These are phyloP conservation scores for Thinopyrum elongatum DNA, from an alignment of 176 grass and related monocot species.

Conservation along the genomic window DNA sequence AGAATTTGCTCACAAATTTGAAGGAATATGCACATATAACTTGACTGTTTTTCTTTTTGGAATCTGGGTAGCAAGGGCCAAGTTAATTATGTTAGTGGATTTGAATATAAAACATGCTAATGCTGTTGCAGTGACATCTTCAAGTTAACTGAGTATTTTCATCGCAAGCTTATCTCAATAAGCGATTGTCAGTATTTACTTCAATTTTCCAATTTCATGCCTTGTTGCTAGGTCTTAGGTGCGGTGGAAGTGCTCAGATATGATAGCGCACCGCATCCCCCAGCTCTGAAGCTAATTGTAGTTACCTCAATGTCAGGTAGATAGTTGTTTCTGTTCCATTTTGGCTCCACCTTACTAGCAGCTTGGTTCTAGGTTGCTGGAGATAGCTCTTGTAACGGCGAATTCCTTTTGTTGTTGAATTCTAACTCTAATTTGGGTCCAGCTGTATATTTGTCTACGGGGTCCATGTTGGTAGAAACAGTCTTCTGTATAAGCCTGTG, in stretches of 20 bases:
- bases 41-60: background rate
- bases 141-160: background rate
- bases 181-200: background rate
- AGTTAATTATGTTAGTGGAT: background rate
- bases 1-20: background rate
- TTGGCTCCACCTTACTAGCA: slow-evolving; percentile 29
- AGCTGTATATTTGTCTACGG: slow-evolving; percentile 40
- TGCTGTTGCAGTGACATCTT: background rate
- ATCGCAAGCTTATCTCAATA: background rate
- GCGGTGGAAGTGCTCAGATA: slow-evolving; percentile 37
- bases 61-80: background rate
- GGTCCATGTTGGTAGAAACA: slow-evolving; percentile 39
- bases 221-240: slow-evolving; percentile 37
- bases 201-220: slow-evolving; percentile 18
- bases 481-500: slow-evolving; percentile 37
- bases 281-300: slow-evolving; percentile 52
- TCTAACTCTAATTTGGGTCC: slow-evolving; percentile 36
- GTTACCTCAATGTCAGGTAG: slow-evolving; percentile 46
- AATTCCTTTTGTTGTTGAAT: slow-evolving; percentile 35
- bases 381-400: slow-evolving; percentile 27
- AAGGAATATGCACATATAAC: background rate
- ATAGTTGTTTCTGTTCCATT: slow-evolving; percentile 47
- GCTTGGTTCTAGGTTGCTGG: slow-evolving; percentile 31
- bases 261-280: slow-evolving; percentile 31
- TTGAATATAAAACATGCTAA: background rate